A percentile compares a stretch with the other conserved stretches of the same genome.
Conservation (phyloP, 2,329 filamentous ascomycete genomes). For the Alternaria angustiovoidea region DNA sequence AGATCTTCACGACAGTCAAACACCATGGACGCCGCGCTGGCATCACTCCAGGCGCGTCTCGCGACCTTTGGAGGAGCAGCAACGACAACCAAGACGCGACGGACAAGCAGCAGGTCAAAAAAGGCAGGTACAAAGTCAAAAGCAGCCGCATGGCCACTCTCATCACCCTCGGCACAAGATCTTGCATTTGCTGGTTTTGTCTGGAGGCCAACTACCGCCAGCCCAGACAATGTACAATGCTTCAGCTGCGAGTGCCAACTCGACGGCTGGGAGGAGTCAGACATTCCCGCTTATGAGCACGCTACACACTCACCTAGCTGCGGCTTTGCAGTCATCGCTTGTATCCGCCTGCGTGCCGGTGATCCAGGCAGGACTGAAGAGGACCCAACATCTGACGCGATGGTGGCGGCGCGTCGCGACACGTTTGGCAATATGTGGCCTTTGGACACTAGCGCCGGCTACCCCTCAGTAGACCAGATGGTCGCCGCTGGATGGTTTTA, state of each 20-base stretch:
- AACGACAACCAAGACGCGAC: slow-evolving; percentile 71
- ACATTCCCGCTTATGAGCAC: slow-evolving; percentile 86
- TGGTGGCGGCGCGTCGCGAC: slow-evolving; percentile 78
- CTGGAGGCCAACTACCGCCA: slow-evolving; percentile 77
- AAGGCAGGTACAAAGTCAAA: slow-evolving; percentile 55
- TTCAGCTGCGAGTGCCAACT: slow-evolving; percentile 85
- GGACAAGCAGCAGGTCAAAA: slow-evolving; percentile 70
- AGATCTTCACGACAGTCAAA: background rate
- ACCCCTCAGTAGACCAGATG: slow-evolving; percentile 69
- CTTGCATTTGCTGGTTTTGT: slow-evolving; percentile 92
- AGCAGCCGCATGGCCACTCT: slow-evolving; percentile 76
- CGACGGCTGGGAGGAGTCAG: slow-evolving; percentile 89
- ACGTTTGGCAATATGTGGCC: slow-evolving; percentile 91
- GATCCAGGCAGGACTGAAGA: slow-evolving; percentile 70
- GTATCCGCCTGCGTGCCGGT: slow-evolving; percentile 67
- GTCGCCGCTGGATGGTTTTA: slow-evolving; percentile 94
- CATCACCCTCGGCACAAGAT: slow-evolving; percentile 70
- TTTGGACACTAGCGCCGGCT: slow-evolving; percentile 66
- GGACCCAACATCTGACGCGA: slow-evolving; percentile 75
- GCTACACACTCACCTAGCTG: slow-evolving; percentile 82
- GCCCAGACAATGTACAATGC: slow-evolving; percentile 87
- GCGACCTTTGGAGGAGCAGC: slow-evolving; percentile 75
- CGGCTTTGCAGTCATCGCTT: slow-evolving; percentile 78
- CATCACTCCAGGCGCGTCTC: slow-evolving; percentile 77
- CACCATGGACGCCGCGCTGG: slow-evolving; percentile 53